Percentiles rank a stretch among this genome's conserved stretches.
Conservation (phyloP, 192 early-diverging fungal species). For the Podila minutissima region DNA sequence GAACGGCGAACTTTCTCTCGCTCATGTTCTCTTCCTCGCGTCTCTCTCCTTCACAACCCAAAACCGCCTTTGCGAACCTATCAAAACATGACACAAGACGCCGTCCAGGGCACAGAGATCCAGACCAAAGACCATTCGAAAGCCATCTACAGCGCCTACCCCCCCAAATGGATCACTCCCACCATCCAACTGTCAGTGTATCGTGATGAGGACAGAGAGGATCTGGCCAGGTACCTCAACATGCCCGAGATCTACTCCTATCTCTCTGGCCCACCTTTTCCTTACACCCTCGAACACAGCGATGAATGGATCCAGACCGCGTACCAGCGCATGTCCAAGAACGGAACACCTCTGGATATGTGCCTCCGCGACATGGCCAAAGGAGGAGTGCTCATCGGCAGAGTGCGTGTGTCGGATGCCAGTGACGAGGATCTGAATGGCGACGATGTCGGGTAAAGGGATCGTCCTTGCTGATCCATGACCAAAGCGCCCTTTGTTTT, state of each 20-base stretch:
- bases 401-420: slow-evolving; percentile 3
- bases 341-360: slow-evolving; percentile 13
- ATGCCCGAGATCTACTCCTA: slow-evolving; percentile 14
- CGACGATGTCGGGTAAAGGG: slow-evolving; percentile 36
- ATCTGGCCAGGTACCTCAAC: slow-evolving; percentile 14
- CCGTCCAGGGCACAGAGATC: no score
- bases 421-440: slow-evolving; percentile 29
- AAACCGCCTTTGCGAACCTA: no score
- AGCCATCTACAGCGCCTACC: no score
- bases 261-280: slow-evolving; percentile 26
- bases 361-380: slow-evolving; percentile 26
- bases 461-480: neutral
- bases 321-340: slow-evolving; percentile 13
- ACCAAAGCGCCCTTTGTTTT: neutral
- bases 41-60: no score
- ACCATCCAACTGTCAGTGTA: neutral
- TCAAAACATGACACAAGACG: no score
- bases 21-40: no score
- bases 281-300: slow-evolving; percentile 25
- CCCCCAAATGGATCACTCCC: neutral
- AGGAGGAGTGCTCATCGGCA: slow-evolving; percentile 25
- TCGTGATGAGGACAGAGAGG: neutral
- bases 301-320: slow-evolving; percentile 16
- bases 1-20: no score
- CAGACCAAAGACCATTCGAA: no score